These are phyloP conservation scores for Lindgomyces ingoldianus DNA, from an alignment of 495 filamentous ascomycete genomes.

Conservation along the genomic window DNA sequence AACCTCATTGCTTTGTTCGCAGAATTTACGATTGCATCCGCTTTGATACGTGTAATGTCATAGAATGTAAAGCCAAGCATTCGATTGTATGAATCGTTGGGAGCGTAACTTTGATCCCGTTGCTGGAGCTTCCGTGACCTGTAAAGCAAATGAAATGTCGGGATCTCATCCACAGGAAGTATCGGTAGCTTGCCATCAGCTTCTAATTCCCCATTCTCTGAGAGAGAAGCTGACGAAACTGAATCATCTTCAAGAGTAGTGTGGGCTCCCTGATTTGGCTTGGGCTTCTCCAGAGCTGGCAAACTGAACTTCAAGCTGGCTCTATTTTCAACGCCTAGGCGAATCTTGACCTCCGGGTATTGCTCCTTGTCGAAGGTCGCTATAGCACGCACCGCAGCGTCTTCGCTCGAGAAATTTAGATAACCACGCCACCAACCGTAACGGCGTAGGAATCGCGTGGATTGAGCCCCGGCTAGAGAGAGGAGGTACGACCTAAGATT, in stretches of 20 bases:
- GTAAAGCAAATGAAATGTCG: constrained; percentile 14
- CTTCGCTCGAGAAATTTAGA: constrained; percentile 8
- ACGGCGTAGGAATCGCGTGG: constrained; percentile 15
- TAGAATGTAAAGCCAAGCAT: constrained; percentile 21
- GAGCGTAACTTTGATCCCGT: constrained; percentile 26
- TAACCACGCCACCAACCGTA: constrained; percentile 14
- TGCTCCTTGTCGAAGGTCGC: not conserved
- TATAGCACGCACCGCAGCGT: constrained; percentile 12
- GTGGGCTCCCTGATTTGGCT: not conserved
- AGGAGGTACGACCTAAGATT: constrained; percentile 7
- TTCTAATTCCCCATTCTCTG: not conserved
- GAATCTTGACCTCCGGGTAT: constrained; percentile 10
- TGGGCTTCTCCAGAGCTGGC: not conserved
- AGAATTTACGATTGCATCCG: constrained; percentile 34
- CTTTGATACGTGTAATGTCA: constrained; percentile 24
- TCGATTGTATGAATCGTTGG: constrained; percentile 27
- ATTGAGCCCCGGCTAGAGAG: constrained; percentile 7
- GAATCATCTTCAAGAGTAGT: constrained; percentile 4
- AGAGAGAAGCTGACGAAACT: not conserved
- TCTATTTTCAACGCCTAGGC: constrained; percentile 1
- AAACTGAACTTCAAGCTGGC: constrained; percentile 22
- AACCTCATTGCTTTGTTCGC: constrained; percentile 14
- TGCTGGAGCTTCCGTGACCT: constrained; percentile 13
- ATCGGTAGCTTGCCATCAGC: not conserved
- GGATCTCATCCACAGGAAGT: constrained; percentile 10